Percentiles rank a stretch among this genome's conserved stretches.
These are phyloP conservation scores for Phytopythium oedochilum DNA, from an alignment of 352 stramenopile genomes.

Conservation along the genomic window DNA sequence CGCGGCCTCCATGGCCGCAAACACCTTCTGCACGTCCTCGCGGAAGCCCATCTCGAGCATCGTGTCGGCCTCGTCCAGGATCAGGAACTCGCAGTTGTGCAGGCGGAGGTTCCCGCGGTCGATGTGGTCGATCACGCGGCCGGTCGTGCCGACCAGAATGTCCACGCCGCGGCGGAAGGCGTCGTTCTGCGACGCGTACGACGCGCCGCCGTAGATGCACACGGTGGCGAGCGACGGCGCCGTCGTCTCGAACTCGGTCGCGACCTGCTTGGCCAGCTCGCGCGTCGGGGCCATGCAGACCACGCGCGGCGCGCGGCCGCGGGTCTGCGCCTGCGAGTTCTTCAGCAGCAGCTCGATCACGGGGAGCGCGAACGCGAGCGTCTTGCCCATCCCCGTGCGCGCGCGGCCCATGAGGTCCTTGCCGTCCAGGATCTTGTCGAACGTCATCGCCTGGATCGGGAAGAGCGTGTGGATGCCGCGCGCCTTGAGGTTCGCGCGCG, in stretches of 20 bases:
- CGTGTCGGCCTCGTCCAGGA: slow-evolving; percentile 93
- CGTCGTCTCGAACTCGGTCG: slow-evolving; percentile 84
- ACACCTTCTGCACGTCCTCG: slow-evolving; percentile 94
- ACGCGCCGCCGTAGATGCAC: slow-evolving; percentile 91
- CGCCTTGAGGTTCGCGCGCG: slow-evolving; percentile 54
- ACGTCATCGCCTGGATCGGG: slow-evolving; percentile 93
- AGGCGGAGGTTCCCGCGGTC: slow-evolving; percentile 88
- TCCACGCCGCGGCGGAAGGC: slow-evolving; percentile 87
- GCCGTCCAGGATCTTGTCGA: slow-evolving; percentile 93
- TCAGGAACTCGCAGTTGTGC: slow-evolving; percentile 87
- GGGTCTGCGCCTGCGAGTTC: slow-evolving; percentile 68
- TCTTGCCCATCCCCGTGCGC: slow-evolving; percentile 98
- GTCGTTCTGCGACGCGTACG: slow-evolving; percentile 88
- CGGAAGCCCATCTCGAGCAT: slow-evolving; percentile 97
- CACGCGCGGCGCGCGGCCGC: slow-evolving; percentile 84
- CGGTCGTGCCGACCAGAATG: slow-evolving; percentile 92
- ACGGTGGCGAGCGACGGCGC: slow-evolving; percentile 78
- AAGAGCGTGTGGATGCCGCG: slow-evolving; percentile 88
- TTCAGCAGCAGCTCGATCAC: slow-evolving; percentile 90
- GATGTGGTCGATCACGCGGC: slow-evolving; percentile 92
- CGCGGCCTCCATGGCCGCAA: slow-evolving; percentile 71
- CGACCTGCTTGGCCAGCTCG: slow-evolving; percentile 97
- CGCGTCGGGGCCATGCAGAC: slow-evolving; percentile 97
- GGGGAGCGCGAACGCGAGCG: slow-evolving; percentile 96
- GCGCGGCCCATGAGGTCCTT: slow-evolving; percentile 97